These are phyloP conservation scores for Dendrothele bispora DNA, from an alignment of 768 basidiomycete species.

Conservation along the genomic window DNA sequence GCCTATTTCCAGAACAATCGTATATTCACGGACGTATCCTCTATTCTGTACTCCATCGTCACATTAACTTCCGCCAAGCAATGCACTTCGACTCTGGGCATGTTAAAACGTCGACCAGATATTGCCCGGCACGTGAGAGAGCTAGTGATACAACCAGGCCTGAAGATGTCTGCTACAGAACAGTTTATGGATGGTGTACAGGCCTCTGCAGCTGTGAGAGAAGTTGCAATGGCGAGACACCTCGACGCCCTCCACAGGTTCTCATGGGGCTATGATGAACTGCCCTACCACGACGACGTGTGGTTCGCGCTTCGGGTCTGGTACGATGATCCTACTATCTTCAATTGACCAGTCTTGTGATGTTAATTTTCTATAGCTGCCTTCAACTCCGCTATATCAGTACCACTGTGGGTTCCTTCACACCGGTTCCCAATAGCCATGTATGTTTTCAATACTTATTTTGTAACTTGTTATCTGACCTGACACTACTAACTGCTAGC, in stretches of 20 bases:
- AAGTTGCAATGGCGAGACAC: conserved; percentile 43
- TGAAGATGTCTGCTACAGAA: conserved; percentile 8
- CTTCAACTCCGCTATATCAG: conserved; percentile 62
- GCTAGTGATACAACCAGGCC: conserved; percentile 48
- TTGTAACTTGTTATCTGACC: neutral
- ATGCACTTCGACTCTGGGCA: conserved; percentile 60
- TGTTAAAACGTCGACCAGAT: conserved; percentile 55
- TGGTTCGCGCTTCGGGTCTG: conserved; percentile 72
- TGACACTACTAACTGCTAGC: conserved; percentile 32
- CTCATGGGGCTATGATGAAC: conserved; percentile 71
- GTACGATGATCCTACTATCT: conserved; percentile 36
- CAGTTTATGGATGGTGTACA: conserved; percentile 28
- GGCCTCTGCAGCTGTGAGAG: conserved; percentile 52
- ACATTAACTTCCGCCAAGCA: conserved; percentile 54
- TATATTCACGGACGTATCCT: conserved; percentile 51
- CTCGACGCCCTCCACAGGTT: conserved; percentile 69
- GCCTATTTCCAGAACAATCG: conserved; percentile 48
- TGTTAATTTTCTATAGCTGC: conserved; percentile 46
- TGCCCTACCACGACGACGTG: conserved; percentile 69
- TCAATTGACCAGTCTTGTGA: conserved; percentile 2
- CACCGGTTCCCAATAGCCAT: conserved; percentile 60
- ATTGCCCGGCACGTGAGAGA: conserved; percentile 70
- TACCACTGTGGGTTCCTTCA: conserved; percentile 58
- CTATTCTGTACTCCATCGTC: conserved; percentile 61
- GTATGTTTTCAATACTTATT: conserved; percentile 37